Evolutionary conservation across 1,284 basidiomycete species (phyloP).

Genomic region (Boletus sp.): DNA sequence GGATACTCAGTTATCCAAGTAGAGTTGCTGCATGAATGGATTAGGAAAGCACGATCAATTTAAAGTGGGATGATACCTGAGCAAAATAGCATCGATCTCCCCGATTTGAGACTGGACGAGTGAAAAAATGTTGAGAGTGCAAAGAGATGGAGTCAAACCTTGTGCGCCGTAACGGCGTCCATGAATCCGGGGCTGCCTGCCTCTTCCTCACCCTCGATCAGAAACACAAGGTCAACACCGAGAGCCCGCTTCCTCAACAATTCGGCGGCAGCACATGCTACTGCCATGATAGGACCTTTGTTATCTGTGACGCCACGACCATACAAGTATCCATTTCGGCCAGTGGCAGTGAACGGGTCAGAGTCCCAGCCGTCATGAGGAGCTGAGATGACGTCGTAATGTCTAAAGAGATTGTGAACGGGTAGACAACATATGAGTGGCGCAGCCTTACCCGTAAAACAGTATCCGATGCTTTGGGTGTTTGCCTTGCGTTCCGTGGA

Average conservation of each 20-base stretch:
- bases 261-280: conserved; percentile 86
- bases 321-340: conserved; percentile 91
- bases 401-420: conserved; percentile 43
- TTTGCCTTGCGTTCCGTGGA: conserved; percentile 62
- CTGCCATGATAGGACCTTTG: conserved; percentile 92
- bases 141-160: conserved; percentile 44
- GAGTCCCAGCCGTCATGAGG: conserved; percentile 76
- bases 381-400: conserved; percentile 92
- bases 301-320: conserved; percentile 91
- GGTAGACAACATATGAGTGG: neutral
- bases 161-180: conserved; percentile 71
- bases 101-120: conserved; percentile 69
- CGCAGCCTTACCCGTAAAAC: conserved; percentile 71
- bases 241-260: conserved; percentile 73
- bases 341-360: conserved; percentile 81
- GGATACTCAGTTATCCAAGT: conserved; percentile 95
- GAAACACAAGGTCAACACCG: conserved; percentile 84
- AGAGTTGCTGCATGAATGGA: conserved; percentile 65
- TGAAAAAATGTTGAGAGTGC: conserved; percentile 3
- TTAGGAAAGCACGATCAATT: neutral
- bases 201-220: conserved; percentile 97
- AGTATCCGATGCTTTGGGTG: conserved; percentile 68
- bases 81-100: conserved; percentile 80
- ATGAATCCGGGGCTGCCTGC: conserved; percentile 85
- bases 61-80: conserved; percentile 51